Base-by-base conservation (phyloP, 345 rosid species). In the Geranium brycei region DNA sequence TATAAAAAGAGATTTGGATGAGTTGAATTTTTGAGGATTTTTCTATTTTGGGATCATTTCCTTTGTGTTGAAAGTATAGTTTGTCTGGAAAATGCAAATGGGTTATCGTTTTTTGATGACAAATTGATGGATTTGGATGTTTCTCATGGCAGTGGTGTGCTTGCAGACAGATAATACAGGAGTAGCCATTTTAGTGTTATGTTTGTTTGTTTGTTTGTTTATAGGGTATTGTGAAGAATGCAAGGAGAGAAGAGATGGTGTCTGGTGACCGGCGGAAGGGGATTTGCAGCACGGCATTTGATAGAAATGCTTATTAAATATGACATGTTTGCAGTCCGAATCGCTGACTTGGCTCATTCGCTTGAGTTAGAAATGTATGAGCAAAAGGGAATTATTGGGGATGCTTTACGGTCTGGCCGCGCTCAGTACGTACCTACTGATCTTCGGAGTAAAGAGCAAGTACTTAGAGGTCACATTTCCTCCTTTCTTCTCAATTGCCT, bases 211-310 rank as follows among this genome's bases (percentile, higher is more conserved):
- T 47, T 57, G 16, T 57, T 57, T 57, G 8, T 4, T 57, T 57
- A 2, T 18, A 57, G 59, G 59, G 59, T 18, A 15, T 13, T n/a
- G 65, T 13, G 15, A 38, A 64, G 31, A 18, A 68, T 68, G 72
- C 75, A 69, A 8, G 76, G 35, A 71, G 82, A 70, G 65, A 82
- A 76, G 75, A 79, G 76, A 40, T 86, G 93, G 91, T 90, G 96
- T 60, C 81, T 85, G 51, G 96, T 93, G 38, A 93, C 97, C 0
- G 99, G 99, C 0, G 99, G 95, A 62, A 80, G 99, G 71, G 99
- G 97, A 53, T 93, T 93, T 64, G 86, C 84, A 0, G 99, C 96
- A 0, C 84, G 91, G 66, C 95, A 90, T 77, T 77, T 93, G 69
- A 95, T 90, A 62, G 96, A 90, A 58, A 86, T 90, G 97, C 76